These are phyloP conservation scores for Yamadazyma paraphyllophila DNA, from an alignment of 805 yeast species.

Conservation along the genomic window DNA sequence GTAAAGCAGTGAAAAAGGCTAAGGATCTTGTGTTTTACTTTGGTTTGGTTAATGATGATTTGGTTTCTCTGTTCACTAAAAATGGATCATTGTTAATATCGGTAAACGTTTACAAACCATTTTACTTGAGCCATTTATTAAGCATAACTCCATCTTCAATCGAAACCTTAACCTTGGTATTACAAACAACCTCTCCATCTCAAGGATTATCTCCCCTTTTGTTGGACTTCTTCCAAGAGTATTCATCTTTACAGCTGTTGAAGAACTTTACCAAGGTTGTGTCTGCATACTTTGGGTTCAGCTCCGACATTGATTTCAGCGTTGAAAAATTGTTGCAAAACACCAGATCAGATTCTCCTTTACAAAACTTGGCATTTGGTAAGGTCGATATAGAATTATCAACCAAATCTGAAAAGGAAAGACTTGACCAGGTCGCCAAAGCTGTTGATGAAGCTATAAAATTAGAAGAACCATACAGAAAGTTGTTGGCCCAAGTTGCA, in stretches of 20 bases:
- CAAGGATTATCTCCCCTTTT: constrained; percentile 62
- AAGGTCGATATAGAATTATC: constrained; percentile 26
- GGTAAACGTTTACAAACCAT: constrained; percentile 72
- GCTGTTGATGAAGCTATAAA: constrained; percentile 48
- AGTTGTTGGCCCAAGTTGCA: constrained; percentile 70
- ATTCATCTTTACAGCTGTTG: constrained; percentile 44
- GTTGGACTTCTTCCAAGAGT: constrained; percentile 69
- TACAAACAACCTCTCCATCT: constrained; percentile 46
- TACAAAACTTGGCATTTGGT: constrained; percentile 65
- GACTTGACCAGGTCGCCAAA: constrained; percentile 17
- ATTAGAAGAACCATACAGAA: constrained; percentile 74
- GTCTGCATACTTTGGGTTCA: constrained; percentile 54
- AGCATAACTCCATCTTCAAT: constrained; percentile 52
- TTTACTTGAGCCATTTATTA: constrained; percentile 53
- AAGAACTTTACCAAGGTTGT: constrained; percentile 51
- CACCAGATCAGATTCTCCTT: constrained; percentile 50
- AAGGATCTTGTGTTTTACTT: constrained; percentile 57
- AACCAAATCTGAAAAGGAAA: constrained; percentile 26
- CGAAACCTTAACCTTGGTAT: constrained; percentile 57
- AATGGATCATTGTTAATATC: constrained; percentile 49
- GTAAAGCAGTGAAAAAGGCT: constrained; percentile 27
- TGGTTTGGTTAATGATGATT: constrained; percentile 52
- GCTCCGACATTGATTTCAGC: constrained; percentile 41
- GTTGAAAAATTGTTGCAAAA: constrained; percentile 44
- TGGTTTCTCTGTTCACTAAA: constrained; percentile 38